Evolutionary conservation across 176 grass and related monocot species (phyloP).

Genomic region (Carex kokanica): DNA sequence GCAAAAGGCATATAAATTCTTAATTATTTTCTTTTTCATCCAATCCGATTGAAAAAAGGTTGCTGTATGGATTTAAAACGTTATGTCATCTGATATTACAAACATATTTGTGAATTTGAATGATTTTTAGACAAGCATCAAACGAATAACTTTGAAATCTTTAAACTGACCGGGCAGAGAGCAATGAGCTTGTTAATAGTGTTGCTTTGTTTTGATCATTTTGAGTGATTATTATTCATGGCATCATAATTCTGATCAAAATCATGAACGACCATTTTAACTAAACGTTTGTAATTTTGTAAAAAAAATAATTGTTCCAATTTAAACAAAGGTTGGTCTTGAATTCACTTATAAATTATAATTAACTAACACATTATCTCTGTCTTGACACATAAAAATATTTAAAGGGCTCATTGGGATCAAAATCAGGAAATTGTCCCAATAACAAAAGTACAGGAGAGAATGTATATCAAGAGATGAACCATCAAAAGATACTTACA

Average conservation of each 20-base stretch:
- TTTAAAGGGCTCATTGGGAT: not conserved
- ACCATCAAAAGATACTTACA: conserved; percentile 27
- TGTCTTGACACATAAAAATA: not conserved
- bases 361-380: not conserved
- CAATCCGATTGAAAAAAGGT: not conserved
- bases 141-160: not conserved
- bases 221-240: not conserved
- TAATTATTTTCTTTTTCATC: not conserved
- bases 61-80: not conserved
- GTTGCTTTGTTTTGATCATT: not conserved
- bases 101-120: no score
- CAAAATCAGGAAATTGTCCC: not conserved
- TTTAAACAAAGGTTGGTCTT: not conserved
- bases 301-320: not conserved
- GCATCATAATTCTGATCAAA: not conserved
- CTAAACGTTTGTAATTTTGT: not conserved
- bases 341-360: not conserved
- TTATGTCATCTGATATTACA: not conserved
- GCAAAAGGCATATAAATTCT: not conserved
- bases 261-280: not conserved
- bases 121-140: not conserved
- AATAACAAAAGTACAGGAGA: not conserved
- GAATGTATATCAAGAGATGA: conserved; percentile 19
- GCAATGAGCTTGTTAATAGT: no score
- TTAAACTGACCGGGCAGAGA: no score